These are phyloP conservation scores for Fusarium denticulatum DNA, from an alignment of 2,329 filamentous ascomycete species.

Conservation along the genomic window DNA sequence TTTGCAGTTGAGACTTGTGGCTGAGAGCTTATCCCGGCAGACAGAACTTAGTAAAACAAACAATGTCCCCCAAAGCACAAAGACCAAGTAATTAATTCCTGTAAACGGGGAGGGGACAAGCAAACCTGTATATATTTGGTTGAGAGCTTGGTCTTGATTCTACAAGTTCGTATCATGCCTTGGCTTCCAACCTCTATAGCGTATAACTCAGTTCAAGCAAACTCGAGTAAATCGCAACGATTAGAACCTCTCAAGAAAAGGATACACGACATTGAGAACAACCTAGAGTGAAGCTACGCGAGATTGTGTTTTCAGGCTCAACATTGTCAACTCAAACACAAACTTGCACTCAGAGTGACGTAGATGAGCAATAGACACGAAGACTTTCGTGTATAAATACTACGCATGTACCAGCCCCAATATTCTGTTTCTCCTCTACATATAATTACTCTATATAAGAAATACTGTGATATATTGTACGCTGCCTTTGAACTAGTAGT, in stretches of 20 bases:
- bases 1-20: too few relatives aligned
- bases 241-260: not conserved
- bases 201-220: not conserved
- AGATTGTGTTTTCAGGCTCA: not conserved
- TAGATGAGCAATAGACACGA: not conserved
- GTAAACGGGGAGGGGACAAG: not conserved
- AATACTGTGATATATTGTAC: not conserved
- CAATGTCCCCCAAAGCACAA: not conserved
- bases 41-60: too few relatives aligned
- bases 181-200: not conserved
- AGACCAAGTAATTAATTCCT: not conserved
- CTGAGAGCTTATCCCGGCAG: too few relatives aligned
- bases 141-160: not conserved
- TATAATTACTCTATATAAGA: not conserved
- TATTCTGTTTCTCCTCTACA: fast-evolving
- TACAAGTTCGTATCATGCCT: not conserved
- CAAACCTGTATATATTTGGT: not conserved
- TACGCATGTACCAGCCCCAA: not conserved
- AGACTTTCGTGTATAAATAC: not conserved
- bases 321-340: not conserved
- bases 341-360: not conserved
- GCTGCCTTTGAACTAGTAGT: not conserved
- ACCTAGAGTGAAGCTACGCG: not conserved
- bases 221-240: not conserved
- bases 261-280: not conserved